These are phyloP conservation scores for Aspergillus biplanus DNA, from an alignment of 495 filamentous ascomycete genomes.

Conservation along the genomic window DNA sequence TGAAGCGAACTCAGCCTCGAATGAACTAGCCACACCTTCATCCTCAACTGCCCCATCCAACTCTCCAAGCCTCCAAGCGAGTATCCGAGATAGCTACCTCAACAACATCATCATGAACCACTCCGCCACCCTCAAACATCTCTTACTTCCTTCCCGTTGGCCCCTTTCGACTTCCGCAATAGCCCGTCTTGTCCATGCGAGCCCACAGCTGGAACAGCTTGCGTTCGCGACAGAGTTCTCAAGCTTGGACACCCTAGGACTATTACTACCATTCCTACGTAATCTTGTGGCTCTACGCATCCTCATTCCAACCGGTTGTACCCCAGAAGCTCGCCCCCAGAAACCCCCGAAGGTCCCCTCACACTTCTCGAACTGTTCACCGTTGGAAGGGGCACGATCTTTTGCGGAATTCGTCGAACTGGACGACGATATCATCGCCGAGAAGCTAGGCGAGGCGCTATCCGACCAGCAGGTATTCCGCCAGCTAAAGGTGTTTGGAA, in stretches of 20 bases:
- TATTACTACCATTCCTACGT: constrained; percentile 53
- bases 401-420: constrained; percentile 42
- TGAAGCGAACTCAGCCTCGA: constrained; percentile 23
- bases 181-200: constrained; percentile 53
- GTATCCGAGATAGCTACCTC: constrained; percentile 49
- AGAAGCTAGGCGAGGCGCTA: constrained; percentile 37
- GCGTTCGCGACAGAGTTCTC: constrained; percentile 50
- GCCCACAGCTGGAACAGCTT: constrained; percentile 64
- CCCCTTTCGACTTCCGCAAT: constrained; percentile 52
- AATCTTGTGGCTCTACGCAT: constrained; percentile 49
- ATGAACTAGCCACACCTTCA: constrained; percentile 26
- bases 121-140: constrained; percentile 55
- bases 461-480: constrained; percentile 41
- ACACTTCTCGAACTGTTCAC: constrained; percentile 10
- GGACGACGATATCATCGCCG: constrained; percentile 39
- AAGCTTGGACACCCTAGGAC: constrained; percentile 45
- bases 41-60: constrained; percentile 35
- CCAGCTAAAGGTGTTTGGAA: constrained; percentile 40
- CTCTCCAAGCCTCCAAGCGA: constrained; percentile 28
- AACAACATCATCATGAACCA: constrained; percentile 51
- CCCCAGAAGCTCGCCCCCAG: constrained; percentile 6
- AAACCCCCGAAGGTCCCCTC: neutral
- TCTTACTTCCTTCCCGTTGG: constrained; percentile 62
- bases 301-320: constrained; percentile 38
- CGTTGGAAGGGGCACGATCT: constrained; percentile 24